Evolutionary conservation across 805 yeast species (phyloP), one percentile per base, ranked within the genome.

Genomic region (Lipomyces starkeyi): DNA sequence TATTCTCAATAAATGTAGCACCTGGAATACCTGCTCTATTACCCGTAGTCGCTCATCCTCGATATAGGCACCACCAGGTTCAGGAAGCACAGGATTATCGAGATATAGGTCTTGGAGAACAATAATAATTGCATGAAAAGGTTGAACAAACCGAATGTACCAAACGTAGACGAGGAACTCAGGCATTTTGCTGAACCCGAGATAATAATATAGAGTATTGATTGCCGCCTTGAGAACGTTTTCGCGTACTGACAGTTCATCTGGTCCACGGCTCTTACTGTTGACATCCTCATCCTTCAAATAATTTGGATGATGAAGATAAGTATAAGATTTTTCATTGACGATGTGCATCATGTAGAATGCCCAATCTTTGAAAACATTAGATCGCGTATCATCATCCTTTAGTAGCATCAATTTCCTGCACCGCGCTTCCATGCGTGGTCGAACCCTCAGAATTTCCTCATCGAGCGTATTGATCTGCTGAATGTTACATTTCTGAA

Each of bases 61-160:
- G 43, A 37, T 59, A 32, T 40, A 29, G 35, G 34, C 1, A 27
- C 20, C 25, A 4, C 37, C 56, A 17, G 29, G 56, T 29, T 37
- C 47, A 8, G 65, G 63, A 34, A 62, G 35, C 5, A 20, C 49
- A 17, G 68, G 68, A 49, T 53, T 58, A 35, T 65, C 37, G 6
- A 63, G 58, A 56, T 64, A 67, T 22, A 67, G 25, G 13, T 67
- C 71, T 35, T 65, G 66, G 27, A 68, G 43, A 14, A 65, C 55
- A 49, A 68, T 65, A 7, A 63, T 52, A 17, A 65, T 62, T 6
- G 71, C 68, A 34, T 68, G 71, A 29, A 56, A 65, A 1, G 67
- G 71, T 25, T 65, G 68, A 29, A 62, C 34, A 14, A 62, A 22
- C 9, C 69, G 47, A 29, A 60, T 34, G 20, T 40, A 68, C 71